phyloP scores from a whole-genome alignment of 2,329 filamentous ascomycete genomes.

The Fusarium clavum region DNA sequence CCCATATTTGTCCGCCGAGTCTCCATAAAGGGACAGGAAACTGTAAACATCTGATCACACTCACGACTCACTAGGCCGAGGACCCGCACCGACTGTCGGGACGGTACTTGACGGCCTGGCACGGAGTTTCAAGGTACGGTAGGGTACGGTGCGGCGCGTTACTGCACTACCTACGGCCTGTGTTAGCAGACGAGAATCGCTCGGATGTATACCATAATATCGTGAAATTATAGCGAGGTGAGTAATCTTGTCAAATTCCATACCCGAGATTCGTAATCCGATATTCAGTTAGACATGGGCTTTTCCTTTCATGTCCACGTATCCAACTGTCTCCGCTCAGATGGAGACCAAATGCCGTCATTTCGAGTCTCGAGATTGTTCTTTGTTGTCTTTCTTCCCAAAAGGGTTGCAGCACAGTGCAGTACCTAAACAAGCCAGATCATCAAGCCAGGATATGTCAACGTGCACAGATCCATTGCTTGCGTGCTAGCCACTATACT shows the following conservation, averaged over 20 bases:
- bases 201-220: background rate
- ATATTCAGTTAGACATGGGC: background rate
- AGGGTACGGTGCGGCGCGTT: background rate
- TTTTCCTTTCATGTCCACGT: slow-evolving; percentile 8
- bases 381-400: slow-evolving; percentile 36
- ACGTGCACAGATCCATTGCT: slow-evolving; percentile 26
- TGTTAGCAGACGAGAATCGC: background rate
- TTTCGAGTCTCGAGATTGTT: slow-evolving; percentile 22
- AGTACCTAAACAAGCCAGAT: slow-evolving; percentile 8
- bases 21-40: slow-evolving; percentile 30
- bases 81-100: slow-evolving; percentile 25
- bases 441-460: background rate
- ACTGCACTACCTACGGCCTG: background rate
- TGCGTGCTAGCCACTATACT: slow-evolving; percentile 9
- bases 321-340: slow-evolving; percentile 3
- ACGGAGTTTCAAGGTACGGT: slow-evolving; percentile 1
- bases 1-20: slow-evolving; percentile 18
- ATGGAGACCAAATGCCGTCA: slow-evolving; percentile 27
- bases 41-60: slow-evolving; percentile 27
- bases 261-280: slow-evolving; percentile 31
- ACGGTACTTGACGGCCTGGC: slow-evolving; percentile 11
- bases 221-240: slow-evolving; percentile 9
- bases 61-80: slow-evolving; percentile 12
- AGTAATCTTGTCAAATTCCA: slow-evolving; percentile 27
- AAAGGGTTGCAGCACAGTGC: slow-evolving; percentile 8